Percentiles rank a stretch among this genome's conserved stretches.
These are phyloP conservation scores for Pisolithus microcarpus DNA, from an alignment of 768 basidiomycete genomes.

Conservation along the genomic window DNA sequence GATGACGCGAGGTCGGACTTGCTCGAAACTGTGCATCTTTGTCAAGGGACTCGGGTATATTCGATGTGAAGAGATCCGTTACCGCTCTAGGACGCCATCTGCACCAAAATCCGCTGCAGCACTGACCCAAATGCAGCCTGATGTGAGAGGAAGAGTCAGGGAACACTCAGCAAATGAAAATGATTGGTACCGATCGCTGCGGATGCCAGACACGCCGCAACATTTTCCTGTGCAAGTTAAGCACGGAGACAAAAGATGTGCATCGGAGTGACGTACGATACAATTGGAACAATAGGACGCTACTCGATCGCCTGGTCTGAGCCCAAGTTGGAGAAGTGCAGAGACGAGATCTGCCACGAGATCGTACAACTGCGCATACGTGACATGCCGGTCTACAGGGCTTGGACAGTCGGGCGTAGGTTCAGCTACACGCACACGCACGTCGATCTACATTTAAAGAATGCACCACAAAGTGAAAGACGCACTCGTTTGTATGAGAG, in stretches of 20 bases:
- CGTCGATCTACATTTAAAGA: conserved; percentile 2
- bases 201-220: conserved; percentile 59
- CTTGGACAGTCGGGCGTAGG: conserved; percentile 43
- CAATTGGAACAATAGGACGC: conserved; percentile 76
- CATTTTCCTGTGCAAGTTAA: conserved; percentile 46
- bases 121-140: conserved; percentile 72
- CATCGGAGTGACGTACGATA: conserved; percentile 44
- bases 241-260: conserved; percentile 1
- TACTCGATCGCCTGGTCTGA: conserved; percentile 62
- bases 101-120: conserved; percentile 81
- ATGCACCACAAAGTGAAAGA: conserved; percentile 19
- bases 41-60: conserved; percentile 3
- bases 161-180: neutral
- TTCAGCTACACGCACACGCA: conserved; percentile 40
- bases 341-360: conserved; percentile 53
- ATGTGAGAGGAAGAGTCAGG: neutral
- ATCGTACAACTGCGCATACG: conserved; percentile 53
- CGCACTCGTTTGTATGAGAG: conserved; percentile 66
- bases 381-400: conserved; percentile 38
- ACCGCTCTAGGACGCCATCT: conserved; percentile 70
- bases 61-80: conserved; percentile 8
- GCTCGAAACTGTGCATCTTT: conserved; percentile 48
- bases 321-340: conserved; percentile 43
- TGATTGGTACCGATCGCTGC: conserved; percentile 45
- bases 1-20: conserved; percentile 67